Evolutionary conservation across 2,329 filamentous ascomycete species (phyloP).

Genomic region (Fusarium praegraminearum): DNA sequence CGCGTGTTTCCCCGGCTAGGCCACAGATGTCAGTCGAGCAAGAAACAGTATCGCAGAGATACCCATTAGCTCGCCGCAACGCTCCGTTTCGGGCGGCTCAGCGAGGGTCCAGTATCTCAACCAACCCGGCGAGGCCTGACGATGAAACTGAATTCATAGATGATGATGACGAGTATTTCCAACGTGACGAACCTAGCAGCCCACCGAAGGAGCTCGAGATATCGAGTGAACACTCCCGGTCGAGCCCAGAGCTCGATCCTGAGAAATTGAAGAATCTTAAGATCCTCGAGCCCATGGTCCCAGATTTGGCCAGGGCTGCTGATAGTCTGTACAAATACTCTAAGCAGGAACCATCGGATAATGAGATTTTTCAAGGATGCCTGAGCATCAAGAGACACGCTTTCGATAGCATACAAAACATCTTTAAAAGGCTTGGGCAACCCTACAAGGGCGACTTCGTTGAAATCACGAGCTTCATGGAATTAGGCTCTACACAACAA

Average conservation of each 20-base stretch:
- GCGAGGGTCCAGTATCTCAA: conserved; percentile 38
- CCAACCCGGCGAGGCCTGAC: conserved; percentile 33
- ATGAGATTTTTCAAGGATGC: conserved; percentile 40
- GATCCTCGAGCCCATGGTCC: conserved; percentile 45
- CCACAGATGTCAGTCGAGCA: neutral
- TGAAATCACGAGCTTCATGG: conserved; percentile 39
- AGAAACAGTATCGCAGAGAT: conserved; percentile 18
- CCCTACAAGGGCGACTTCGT: conserved; percentile 45
- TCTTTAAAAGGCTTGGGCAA: conserved; percentile 41
- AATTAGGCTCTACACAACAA: neutral
- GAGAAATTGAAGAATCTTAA: conserved; percentile 24
- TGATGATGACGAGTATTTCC: conserved; percentile 13
- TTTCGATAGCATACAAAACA: conserved; percentile 45
- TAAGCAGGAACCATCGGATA: conserved; percentile 17
- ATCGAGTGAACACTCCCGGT: conserved; percentile 3
- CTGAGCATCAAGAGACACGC: conserved; percentile 46
- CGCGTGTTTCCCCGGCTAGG: neutral
- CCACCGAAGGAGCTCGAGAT: conserved; percentile 3
- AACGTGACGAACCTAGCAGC: conserved; percentile 18
- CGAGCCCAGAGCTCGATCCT: conserved; percentile 21
- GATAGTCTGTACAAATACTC: conserved; percentile 48
- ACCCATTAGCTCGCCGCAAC: conserved; percentile 42
- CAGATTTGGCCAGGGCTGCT: conserved; percentile 46
- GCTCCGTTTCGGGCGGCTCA: conserved; percentile 31
- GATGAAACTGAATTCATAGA: conserved; percentile 40